Evolutionary conservation across 768 basidiomycete genomes (phyloP).

Genomic region (Lactarius trivialis): DNA sequence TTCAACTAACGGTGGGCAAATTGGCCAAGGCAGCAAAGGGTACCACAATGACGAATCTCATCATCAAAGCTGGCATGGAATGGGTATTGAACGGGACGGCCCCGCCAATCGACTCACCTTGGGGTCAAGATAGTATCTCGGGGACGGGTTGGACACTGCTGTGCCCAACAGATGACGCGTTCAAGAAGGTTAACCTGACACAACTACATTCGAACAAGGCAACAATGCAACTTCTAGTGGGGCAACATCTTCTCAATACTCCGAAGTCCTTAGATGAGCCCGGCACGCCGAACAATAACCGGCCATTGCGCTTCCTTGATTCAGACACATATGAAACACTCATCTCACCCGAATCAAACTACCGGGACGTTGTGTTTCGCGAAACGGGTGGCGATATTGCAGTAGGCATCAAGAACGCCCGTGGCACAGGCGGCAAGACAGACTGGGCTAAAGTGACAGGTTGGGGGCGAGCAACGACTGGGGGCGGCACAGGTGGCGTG

Average conservation of each 20-base stretch:
- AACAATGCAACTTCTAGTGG: slow-evolving; percentile 51
- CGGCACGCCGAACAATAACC: slow-evolving; percentile 51
- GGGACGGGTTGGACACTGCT: slow-evolving; percentile 78
- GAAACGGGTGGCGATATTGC: slow-evolving; percentile 43
- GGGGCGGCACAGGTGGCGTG: slow-evolving; percentile 75
- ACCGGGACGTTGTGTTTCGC: slow-evolving; percentile 82
- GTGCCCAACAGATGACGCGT: slow-evolving; percentile 88
- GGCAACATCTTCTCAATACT: slow-evolving; percentile 60
- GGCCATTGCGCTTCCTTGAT: slow-evolving; percentile 66
- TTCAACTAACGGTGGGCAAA: slow-evolving; percentile 84
- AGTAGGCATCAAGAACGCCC: slow-evolving; percentile 67
- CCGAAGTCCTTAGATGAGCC: slow-evolving; percentile 27
- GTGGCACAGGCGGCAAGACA: slow-evolving; percentile 52
- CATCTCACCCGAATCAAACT: slow-evolving; percentile 55
- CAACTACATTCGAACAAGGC: slow-evolving; percentile 52
- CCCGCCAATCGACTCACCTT: slow-evolving; percentile 64
- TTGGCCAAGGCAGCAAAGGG: slow-evolving; percentile 84
- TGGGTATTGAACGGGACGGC: slow-evolving; percentile 86
- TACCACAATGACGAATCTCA: slow-evolving; percentile 79
- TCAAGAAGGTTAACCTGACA: slow-evolving; percentile 82
- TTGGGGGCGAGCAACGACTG: slow-evolving; percentile 74
- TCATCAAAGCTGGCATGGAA: slow-evolving; percentile 78
- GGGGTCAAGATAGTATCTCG: slow-evolving; percentile 45
- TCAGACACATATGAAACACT: slow-evolving; percentile 72
- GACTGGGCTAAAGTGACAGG: slow-evolving; percentile 62